Evolutionary conservation across 139 green algal genomes (phyloP).

Genomic region (Micromonas commoda): DNA sequence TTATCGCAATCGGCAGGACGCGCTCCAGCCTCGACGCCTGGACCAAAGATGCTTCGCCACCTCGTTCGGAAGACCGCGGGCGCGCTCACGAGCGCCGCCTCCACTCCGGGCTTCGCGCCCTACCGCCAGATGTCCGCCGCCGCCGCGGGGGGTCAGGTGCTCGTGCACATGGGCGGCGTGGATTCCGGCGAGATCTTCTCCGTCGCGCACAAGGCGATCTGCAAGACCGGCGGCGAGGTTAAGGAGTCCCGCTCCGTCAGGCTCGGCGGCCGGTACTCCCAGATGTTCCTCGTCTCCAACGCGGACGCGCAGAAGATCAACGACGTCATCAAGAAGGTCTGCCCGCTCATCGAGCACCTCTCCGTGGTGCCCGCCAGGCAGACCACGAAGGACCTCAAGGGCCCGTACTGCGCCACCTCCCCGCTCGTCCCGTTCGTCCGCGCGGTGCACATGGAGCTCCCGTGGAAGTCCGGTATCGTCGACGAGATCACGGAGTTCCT

Average conservation of each 20-base stretch:
- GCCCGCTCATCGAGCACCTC: neutral
- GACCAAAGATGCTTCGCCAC: neutral
- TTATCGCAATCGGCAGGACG: too few relatives aligned
- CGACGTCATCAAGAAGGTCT: neutral
- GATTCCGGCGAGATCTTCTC: neutral
- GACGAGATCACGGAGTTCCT: constrained; percentile 17
- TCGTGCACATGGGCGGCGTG: neutral
- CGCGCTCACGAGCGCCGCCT: neutral
- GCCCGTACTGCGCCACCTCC: constrained; percentile 21
- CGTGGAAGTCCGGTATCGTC: neutral
- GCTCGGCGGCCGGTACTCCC: neutral
- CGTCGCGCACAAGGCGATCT: neutral
- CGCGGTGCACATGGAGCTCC: neutral
- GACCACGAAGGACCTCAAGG: constrained; percentile 15
- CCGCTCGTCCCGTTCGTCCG: constrained; percentile 22
- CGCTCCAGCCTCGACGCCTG: too few relatives aligned
- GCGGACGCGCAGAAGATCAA: neutral
- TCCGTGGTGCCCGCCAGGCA: neutral
- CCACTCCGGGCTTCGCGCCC: neutral
- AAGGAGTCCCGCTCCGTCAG: constrained; percentile 4
- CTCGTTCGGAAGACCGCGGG: neutral
- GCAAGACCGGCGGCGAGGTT: neutral
- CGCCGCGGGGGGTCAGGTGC: neutral
- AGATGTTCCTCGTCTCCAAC: constrained; percentile 9
- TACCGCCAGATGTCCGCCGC: neutral